Evolutionary conservation across 352 stramenopile genomes (phyloP), one percentile per base, ranked within the genome.

Genomic region (Globisporangium splendens): DNA sequence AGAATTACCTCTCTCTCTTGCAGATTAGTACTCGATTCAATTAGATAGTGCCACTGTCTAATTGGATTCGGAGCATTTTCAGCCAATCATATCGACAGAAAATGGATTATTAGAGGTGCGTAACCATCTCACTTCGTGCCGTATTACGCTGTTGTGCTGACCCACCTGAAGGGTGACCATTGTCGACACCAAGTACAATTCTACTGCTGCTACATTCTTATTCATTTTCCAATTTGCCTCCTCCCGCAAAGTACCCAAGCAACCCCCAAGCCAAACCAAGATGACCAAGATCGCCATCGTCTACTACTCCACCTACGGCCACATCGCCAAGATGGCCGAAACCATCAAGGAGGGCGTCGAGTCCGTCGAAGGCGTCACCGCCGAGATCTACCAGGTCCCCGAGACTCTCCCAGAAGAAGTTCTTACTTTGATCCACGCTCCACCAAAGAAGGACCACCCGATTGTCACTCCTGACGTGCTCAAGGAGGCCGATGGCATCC

Each of bases 251-350:
- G 46, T 24, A 46, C 56, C 54, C 39, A 2, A 31, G 5, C 24
- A 31, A 31, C n/a, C n/a, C n/a, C 24, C 39, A 15, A 21, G 3
- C 31, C 11, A 35, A 54, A 3, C 33, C 52, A 68, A 22, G 43
- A 80, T 80, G 71, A 48, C 76, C 61, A 86, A 87, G 54, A 72
- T 91, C 62, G 75, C 75, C 3, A 86, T 91, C 59, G 56, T 91
- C 63, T 86, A 86, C 66, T 91, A 90, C 75, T 86, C 71, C 60
- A 78, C 86, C 31, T 93, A 95, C 69, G 84, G 84, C 43, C 86
- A 95, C 69, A 69, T 95, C 59, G 59, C 59, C 11, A 60, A 49
- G 44, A 59, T 95, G 61, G 81, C 83, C 35, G 63, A 87, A 44
- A 28, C 65, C 48, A 60, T 93, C 44, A 87, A 86, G 58, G 69